A percentile compares a stretch with the other conserved stretches of the same genome.
Evolutionary conservation across 1,139 yeast genomes (phyloP).

Genomic region (Magnusiomyces sp.): DNA sequence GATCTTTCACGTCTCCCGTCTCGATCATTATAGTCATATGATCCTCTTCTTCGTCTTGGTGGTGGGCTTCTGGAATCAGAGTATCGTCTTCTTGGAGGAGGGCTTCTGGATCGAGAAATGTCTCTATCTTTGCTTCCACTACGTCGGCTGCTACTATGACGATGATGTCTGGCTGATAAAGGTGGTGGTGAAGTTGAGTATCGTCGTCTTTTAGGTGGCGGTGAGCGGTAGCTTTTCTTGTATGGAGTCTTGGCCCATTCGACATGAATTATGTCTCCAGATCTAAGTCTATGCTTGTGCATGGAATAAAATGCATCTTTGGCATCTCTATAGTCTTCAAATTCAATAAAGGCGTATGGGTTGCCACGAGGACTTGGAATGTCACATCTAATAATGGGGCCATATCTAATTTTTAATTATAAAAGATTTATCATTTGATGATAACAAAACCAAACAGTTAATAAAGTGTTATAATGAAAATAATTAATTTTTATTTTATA

Average conservation of each 20-base stretch:
- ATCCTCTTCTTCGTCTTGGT: neutral
- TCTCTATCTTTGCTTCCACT: neutral
- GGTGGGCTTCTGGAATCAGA: neutral
- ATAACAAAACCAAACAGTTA: neutral
- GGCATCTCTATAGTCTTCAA: slow-evolving; percentile 50
- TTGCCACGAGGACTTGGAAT: slow-evolving; percentile 62
- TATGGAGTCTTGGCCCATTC: slow-evolving; percentile 20
- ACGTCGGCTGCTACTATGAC: neutral
- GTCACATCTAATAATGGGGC: slow-evolving; percentile 57
- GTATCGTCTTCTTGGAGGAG: neutral
- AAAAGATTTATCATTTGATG: neutral
- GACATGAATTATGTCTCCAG: slow-evolving; percentile 24
- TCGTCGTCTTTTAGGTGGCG: slow-evolving; percentile 4
- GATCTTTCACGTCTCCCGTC: neutral
- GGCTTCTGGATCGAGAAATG: neutral
- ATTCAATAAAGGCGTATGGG: slow-evolving; percentile 66
- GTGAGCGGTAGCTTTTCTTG: slow-evolving; percentile 6
- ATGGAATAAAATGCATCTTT: slow-evolving; percentile 49
- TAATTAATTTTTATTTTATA: neutral
- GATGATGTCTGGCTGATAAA: neutral
- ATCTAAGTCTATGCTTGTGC: slow-evolving; percentile 29
- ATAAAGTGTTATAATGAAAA: neutral
- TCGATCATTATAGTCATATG: neutral
- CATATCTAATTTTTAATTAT: slow-evolving; percentile 37
- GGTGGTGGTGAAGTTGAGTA: neutral